These are phyloP conservation scores for Claviceps africana DNA, from an alignment of 2,329 filamentous ascomycete genomes.

Conservation along the genomic window DNA sequence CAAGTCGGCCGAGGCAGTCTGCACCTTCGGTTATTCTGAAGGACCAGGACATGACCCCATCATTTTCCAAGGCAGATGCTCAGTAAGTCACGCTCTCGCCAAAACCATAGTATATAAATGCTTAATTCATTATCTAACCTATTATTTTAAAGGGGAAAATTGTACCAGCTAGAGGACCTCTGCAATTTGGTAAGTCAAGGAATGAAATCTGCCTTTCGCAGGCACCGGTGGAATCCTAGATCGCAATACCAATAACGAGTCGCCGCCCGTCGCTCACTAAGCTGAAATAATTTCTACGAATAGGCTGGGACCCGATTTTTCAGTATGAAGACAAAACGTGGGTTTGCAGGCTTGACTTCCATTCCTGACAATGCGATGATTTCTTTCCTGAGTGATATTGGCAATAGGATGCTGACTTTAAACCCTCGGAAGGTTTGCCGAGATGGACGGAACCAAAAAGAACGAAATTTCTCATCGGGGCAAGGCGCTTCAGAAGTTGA, in stretches of 20 bases:
- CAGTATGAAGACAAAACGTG: conserved; percentile 81
- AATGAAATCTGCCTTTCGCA: neutral
- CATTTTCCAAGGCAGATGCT: conserved; percentile 81
- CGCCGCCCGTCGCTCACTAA: too few relatives aligned
- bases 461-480: conserved; percentile 87
- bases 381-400: neutral
- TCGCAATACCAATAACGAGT: neutral
- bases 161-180: conserved; percentile 67
- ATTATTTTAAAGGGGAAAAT: conserved; percentile 48
- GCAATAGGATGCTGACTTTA: neutral
- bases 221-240: neutral
- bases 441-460: conserved; percentile 82
- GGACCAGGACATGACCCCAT: conserved; percentile 74
- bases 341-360: conserved; percentile 14
- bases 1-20: conserved; percentile 84
- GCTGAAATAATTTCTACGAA: neutral
- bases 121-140: neutral
- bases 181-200: conserved; percentile 57
- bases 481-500: conserved; percentile 75
- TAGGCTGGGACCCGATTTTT: conserved; percentile 94
- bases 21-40: conserved; percentile 84
- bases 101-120: neutral
- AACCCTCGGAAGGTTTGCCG: conserved; percentile 49
- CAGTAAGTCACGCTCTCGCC: conserved; percentile 35
- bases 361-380: neutral